These are phyloP conservation scores for Penicillium capsulatum DNA, from an alignment of 2,329 filamentous ascomycete species.

Conservation along the genomic window DNA sequence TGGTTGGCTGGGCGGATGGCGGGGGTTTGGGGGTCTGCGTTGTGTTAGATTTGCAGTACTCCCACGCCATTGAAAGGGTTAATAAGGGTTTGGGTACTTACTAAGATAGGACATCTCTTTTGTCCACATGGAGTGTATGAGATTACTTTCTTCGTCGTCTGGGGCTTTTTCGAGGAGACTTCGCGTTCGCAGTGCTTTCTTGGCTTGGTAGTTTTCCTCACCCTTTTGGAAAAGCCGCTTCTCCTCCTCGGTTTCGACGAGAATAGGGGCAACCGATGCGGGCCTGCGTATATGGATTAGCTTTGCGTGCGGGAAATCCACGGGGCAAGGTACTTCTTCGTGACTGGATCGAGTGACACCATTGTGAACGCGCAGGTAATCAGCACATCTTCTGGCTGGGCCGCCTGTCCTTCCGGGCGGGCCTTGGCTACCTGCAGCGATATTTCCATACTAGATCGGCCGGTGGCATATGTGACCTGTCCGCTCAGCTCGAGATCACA, in stretches of 20 bases:
- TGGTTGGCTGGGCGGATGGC: conserved; percentile 55
- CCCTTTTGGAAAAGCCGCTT: conserved; percentile 59
- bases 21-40: conserved; percentile 52
- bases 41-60: not conserved
- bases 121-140: conserved; percentile 72
- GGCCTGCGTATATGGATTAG: conserved; percentile 51
- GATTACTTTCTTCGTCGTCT: conserved; percentile 64
- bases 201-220: conserved; percentile 62
- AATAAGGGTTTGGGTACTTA: conserved; percentile 22
- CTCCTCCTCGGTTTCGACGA: conserved; percentile 62
- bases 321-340: conserved; percentile 64
- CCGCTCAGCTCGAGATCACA: conserved; percentile 72
- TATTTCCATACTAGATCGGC: conserved; percentile 68
- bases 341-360: conserved; percentile 67
- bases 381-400: conserved; percentile 58
- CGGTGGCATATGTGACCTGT: conserved; percentile 66
- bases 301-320: no score
- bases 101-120: conserved; percentile 61
- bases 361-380: conserved; percentile 74
- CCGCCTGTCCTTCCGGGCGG: conserved; percentile 53
- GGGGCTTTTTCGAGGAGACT: conserved; percentile 64
- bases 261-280: conserved; percentile 57
- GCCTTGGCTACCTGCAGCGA: conserved; percentile 69
- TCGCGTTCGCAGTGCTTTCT: conserved; percentile 58
- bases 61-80: conserved; percentile 5